These are phyloP conservation scores for Ogataea philodendri DNA, from an alignment of 805 yeast genomes.

Conservation along the genomic window DNA sequence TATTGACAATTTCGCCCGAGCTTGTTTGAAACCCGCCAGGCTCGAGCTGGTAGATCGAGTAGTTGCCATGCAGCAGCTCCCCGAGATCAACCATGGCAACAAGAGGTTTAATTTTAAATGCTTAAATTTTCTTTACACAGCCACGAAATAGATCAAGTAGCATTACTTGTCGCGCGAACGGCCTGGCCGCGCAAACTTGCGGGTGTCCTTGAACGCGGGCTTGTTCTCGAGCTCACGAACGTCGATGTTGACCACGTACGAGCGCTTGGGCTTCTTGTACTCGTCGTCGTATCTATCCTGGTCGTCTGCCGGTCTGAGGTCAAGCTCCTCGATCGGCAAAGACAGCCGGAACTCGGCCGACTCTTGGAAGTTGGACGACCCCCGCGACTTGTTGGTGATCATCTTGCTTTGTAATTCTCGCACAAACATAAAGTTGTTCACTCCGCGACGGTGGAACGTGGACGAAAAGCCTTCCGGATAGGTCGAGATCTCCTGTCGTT, in stretches of 20 bases:
- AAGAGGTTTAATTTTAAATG: neutral
- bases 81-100: neutral
- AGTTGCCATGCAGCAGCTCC: conserved; percentile 3
- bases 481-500: conserved; percentile 28
- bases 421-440: conserved; percentile 51
- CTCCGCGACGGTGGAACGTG: conserved; percentile 46
- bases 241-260: conserved; percentile 43
- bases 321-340: conserved; percentile 36
- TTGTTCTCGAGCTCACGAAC: conserved; percentile 41
- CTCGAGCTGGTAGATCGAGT: conserved; percentile 13
- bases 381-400: conserved; percentile 37
- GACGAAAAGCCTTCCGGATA: conserved; percentile 52
- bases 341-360: conserved; percentile 44
- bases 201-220: conserved; percentile 10
- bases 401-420: conserved; percentile 48
- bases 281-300: conserved; percentile 16
- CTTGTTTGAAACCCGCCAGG: conserved; percentile 7
- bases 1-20: neutral
- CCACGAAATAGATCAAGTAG: neutral
- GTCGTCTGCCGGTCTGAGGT: conserved; percentile 20
- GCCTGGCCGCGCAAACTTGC: conserved; percentile 11
- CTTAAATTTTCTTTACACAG: neutral
- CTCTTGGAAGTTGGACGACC: conserved; percentile 29
- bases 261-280: conserved; percentile 33
- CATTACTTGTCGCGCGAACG: conserved; percentile 4